Evolutionary conservation across 139 green algal species (phyloP).

Genomic region (Dunaliella primolecta): DNA sequence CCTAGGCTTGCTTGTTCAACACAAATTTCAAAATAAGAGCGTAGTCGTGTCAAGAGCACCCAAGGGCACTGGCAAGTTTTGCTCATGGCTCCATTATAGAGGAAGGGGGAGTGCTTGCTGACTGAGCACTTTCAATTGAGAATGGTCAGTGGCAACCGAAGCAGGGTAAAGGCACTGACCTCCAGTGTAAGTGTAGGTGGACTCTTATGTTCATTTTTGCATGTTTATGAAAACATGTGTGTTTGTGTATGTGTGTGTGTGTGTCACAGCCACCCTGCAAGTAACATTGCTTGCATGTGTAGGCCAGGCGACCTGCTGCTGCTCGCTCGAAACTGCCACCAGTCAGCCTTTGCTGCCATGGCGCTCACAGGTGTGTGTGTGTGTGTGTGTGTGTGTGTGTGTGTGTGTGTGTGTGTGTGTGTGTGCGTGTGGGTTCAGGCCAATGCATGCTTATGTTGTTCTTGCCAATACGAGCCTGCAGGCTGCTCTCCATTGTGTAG

Average conservation of each 20-base stretch:
- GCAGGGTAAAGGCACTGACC: too few species aligned
- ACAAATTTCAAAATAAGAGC: too few species aligned
- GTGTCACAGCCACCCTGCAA: neutral
- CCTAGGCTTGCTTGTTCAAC: too few species aligned
- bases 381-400: neutral
- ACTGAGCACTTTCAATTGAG: too few species aligned
- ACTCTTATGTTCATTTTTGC: too few species aligned
- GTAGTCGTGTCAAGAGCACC: too few species aligned
- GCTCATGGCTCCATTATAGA: too few species aligned
- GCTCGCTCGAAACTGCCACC: constrained; percentile 81
- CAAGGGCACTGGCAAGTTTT: too few species aligned
- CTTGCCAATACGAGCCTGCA: neutral
- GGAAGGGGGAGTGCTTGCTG: too few species aligned
- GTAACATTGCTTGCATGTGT: neutral
- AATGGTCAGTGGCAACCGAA: too few species aligned
- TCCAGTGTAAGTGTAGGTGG: too few species aligned
- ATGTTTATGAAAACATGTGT: too few species aligned
- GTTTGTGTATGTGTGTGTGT: constrained; percentile 16
- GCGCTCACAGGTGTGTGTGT: constrained; percentile 56
- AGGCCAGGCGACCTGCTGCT: constrained; percentile 61
- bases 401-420: neutral
- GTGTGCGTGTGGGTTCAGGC: neutral
- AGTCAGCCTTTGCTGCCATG: constrained; percentile 71
- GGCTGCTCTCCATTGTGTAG: neutral
- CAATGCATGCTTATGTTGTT: neutral